Percentiles rank a stretch among this genome's conserved stretches.
Evolutionary conservation across 2,329 filamentous ascomycete species (phyloP).

Genomic region (Cladosporium sp.): DNA sequence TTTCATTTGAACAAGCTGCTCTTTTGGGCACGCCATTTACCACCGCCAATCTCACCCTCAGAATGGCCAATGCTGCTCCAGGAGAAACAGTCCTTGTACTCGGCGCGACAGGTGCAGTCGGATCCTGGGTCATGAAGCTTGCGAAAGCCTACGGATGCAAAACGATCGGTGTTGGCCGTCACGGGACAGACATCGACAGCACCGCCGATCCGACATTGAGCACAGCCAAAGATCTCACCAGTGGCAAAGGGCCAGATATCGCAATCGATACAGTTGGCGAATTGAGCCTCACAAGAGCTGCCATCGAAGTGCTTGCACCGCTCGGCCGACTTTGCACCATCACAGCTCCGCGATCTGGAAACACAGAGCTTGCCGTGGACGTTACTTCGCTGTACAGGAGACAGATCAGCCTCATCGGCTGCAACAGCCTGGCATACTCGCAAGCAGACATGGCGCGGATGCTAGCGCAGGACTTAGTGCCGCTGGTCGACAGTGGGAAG

Average conservation of each 20-base stretch:
- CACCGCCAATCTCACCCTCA: conserved; percentile 33
- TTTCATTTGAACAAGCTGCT: conserved; percentile 34
- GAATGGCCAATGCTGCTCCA: conserved; percentile 25
- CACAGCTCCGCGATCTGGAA: conserved; percentile 28
- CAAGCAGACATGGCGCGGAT: conserved; percentile 19
- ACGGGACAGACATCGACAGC: conserved; percentile 27
- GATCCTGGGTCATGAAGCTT: conserved; percentile 32
- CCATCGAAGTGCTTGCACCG: conserved; percentile 30
- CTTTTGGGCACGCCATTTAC: conserved; percentile 36
- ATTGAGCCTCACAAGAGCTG: conserved; percentile 30
- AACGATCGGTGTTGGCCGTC: conserved; percentile 33
- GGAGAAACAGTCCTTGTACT: conserved; percentile 36
- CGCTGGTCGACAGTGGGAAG: conserved; percentile 18
- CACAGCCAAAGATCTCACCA: conserved; percentile 22
- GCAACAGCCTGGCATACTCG: conserved; percentile 20
- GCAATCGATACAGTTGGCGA: conserved; percentile 38
- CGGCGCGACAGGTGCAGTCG: conserved; percentile 36
- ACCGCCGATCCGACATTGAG: conserved; percentile 21
- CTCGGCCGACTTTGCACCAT: conserved; percentile 35
- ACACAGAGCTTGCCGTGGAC: conserved; percentile 17
- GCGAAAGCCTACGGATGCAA: conserved; percentile 32
- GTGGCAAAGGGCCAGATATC: conserved; percentile 27
- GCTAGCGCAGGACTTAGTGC: conserved; percentile 18
- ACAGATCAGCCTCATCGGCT: conserved; percentile 21
- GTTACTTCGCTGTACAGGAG: conserved; percentile 13